A percentile compares a stretch with the other conserved stretches of the same genome.
Evolutionary conservation across 1,284 basidiomycete genomes (phyloP).

Genomic region (Cryptococcus hybrid): DNA sequence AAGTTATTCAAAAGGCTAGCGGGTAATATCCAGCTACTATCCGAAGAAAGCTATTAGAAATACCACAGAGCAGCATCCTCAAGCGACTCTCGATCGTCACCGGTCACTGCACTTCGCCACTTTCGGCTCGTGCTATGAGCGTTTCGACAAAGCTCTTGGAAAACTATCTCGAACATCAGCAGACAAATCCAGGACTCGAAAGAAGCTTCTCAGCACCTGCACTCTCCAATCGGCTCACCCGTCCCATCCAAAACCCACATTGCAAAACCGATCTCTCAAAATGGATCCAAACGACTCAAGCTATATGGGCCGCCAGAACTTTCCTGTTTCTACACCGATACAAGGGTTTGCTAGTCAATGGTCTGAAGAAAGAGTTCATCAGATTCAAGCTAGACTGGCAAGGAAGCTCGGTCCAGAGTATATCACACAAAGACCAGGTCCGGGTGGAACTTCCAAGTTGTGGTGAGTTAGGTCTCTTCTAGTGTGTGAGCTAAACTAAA

Average conservation of each 20-base stretch:
- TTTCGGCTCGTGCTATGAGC: background rate
- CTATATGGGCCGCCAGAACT: too few relatives aligned
- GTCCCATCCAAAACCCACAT: constrained; percentile 21
- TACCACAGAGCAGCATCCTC: too few relatives aligned
- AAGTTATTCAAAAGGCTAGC: too few relatives aligned
- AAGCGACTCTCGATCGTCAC: too few relatives aligned
- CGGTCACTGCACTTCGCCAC: too few relatives aligned
- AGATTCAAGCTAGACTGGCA: constrained; percentile 76
- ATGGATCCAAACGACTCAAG: too few relatives aligned
- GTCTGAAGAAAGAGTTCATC: constrained; percentile 63
- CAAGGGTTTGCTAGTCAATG: constrained; percentile 29
- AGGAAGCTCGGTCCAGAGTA: constrained; percentile 92
- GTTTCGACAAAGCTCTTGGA: background rate
- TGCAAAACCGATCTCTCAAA: too few relatives aligned
- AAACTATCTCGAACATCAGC: background rate
- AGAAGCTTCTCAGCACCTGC: background rate
- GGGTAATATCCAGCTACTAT: too few relatives aligned
- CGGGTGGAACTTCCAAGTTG: constrained; percentile 69
- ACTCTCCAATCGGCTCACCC: constrained; percentile 14
- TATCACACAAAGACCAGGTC: constrained; percentile 84
- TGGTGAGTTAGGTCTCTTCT: too few relatives aligned
- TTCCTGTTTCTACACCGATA: too few relatives aligned
- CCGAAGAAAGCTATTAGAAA: too few relatives aligned
- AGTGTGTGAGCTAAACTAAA: too few relatives aligned
- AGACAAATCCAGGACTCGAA: background rate